Conservation (phyloP, 305 asterid genomes). For the Fraxinus dipetala region DNA sequence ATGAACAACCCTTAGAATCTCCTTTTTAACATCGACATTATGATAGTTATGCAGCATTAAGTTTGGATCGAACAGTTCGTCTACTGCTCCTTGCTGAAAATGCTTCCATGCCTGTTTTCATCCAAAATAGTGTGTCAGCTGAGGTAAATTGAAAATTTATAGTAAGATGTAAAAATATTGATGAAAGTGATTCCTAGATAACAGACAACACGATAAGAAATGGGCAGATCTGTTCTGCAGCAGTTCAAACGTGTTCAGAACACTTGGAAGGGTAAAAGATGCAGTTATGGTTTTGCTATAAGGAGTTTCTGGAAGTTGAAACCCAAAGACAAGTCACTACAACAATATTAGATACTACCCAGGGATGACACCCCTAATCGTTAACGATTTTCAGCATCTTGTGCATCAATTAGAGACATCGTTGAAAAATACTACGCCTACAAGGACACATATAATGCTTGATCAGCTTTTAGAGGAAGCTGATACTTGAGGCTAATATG, state of each 20-base stretch:
- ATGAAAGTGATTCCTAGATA: neutral
- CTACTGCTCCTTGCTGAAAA: constrained; percentile 33
- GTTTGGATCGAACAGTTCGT: constrained; percentile 59
- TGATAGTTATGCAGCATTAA: constrained; percentile 54
- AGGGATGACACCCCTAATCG: neutral
- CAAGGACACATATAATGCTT: neutral
- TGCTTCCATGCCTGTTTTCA: constrained; percentile 31
- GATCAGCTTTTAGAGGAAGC: neutral
- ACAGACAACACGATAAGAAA: neutral
- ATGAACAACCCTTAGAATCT: constrained; percentile 56
- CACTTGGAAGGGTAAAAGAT: constrained; percentile 44
- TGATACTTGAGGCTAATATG: neutral
- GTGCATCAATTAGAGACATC: neutral
- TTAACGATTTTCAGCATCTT: neutral
- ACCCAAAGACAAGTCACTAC: neutral
- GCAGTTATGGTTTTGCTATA: constrained; percentile 57
- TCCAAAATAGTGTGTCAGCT: neutral
- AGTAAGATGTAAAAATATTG: neutral
- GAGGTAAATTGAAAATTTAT: neutral
- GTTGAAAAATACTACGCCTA: neutral
- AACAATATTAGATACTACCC: neutral
- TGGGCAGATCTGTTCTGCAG: neutral
- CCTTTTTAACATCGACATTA: constrained; percentile 29
- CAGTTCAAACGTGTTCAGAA: neutral
- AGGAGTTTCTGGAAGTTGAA: neutral